Evolutionary conservation across 192 early-diverging fungal species (phyloP).

Genomic region (Dissophora ornata): DNA sequence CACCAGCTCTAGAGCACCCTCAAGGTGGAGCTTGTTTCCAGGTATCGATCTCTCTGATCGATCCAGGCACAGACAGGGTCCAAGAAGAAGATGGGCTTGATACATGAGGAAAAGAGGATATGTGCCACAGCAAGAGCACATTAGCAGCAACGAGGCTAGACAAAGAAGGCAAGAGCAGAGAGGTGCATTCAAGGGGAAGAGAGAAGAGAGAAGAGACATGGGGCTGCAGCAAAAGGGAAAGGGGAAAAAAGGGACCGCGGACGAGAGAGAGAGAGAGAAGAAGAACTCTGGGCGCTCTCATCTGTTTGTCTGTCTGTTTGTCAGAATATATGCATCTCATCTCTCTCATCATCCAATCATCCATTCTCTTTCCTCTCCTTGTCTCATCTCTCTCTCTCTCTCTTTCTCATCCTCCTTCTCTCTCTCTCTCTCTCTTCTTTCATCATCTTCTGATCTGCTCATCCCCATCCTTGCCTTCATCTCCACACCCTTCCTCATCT

Average conservation of each 20-base stretch:
- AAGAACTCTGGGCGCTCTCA: neutral
- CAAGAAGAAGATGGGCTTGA: too few species aligned
- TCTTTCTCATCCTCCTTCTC: neutral
- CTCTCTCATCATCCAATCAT: neutral
- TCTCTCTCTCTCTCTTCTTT: neutral
- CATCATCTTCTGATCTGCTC: constrained; percentile 1
- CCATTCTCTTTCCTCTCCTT: too few species aligned
- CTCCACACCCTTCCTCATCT: neutral
- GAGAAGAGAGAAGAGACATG: neutral
- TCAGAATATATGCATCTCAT: neutral
- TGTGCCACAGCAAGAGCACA: too few species aligned
- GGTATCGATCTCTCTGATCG: too few species aligned
- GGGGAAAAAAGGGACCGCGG: too few species aligned
- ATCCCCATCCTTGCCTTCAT: neutral
- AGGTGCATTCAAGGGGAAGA: too few species aligned
- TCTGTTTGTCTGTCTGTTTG: neutral
- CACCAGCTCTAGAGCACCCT: too few species aligned
- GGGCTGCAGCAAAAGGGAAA: neutral
- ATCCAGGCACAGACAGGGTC: too few species aligned
- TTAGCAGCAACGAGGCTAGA: too few species aligned
- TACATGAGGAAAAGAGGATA: too few species aligned
- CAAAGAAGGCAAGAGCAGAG: too few species aligned
- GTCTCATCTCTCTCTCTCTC: neutral
- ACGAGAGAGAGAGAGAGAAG: constrained; percentile 12
- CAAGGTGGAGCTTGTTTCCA: too few species aligned